phyloP scores from a whole-genome alignment of 176 grass and related monocot species.

The Pontederia paniculata region DNA sequence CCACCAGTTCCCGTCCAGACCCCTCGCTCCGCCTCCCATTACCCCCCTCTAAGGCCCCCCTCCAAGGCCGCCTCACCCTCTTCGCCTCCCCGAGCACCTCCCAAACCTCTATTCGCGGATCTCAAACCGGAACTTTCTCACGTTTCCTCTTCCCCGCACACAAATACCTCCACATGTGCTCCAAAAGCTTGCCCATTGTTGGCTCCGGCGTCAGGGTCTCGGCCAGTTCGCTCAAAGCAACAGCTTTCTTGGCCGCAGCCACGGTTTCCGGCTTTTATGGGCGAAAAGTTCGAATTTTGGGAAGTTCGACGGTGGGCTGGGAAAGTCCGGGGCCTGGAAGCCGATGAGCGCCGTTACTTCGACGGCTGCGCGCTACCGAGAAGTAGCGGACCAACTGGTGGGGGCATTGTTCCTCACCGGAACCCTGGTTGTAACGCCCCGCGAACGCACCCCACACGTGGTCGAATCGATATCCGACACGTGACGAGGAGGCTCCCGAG shows the following conservation, averaged over 20 bases:
- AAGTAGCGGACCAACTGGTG: constrained; percentile 48
- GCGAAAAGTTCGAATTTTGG: constrained; percentile 11
- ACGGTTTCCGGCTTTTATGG: constrained; percentile 7
- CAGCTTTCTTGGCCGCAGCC: neutral
- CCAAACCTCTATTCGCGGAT: constrained; percentile 5
- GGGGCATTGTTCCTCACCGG: constrained; percentile 74
- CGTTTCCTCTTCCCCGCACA: constrained; percentile 12
- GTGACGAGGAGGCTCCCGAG: no score
- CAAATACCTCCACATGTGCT: constrained; percentile 17
- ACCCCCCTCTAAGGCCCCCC: no score
- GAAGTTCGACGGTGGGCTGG: constrained; percentile 14
- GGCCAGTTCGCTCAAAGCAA: constrained; percentile 2
- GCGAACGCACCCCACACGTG: no score
- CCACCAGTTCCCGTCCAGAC: neutral
- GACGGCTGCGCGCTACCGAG: constrained; percentile 43
- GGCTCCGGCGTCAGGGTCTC: constrained; percentile 55
- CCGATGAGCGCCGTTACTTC: constrained; percentile 32
- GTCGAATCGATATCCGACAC: no score
- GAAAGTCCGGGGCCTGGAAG: constrained; percentile 29
- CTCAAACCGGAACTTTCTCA: constrained; percentile 16
- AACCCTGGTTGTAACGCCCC: no score
- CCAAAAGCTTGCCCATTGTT: constrained; percentile 21
- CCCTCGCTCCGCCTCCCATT: constrained; percentile 3
- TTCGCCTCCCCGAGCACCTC: neutral
- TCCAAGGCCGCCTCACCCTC: neutral